phyloP scores from a whole-genome alignment of 768 basidiomycete genomes.

The Neoboletus magnificus region DNA sequence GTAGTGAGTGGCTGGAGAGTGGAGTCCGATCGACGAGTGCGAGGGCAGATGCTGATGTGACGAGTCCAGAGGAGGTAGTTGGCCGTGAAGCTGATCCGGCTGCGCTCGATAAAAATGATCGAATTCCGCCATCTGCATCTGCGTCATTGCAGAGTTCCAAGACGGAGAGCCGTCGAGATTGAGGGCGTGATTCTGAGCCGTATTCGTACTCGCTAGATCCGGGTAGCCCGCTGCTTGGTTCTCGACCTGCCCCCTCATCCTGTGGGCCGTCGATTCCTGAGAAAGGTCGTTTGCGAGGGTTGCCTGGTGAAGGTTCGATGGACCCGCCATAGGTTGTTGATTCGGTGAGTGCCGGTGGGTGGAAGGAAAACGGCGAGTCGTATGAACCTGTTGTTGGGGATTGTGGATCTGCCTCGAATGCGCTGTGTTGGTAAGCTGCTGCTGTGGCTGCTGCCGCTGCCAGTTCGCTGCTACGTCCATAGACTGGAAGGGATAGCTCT shows the following conservation, averaged over 20 bases:
- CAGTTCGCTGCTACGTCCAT: constrained; percentile 39
- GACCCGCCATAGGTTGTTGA: constrained; percentile 29
- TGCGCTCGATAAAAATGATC: constrained; percentile 43
- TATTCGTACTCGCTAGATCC: constrained; percentile 55
- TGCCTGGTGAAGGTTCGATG: constrained; percentile 35
- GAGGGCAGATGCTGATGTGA: constrained; percentile 46
- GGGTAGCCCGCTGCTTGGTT: constrained; percentile 28
- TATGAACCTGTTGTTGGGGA: constrained; percentile 32
- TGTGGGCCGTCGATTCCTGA: constrained; percentile 48
- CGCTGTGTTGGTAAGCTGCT: constrained; percentile 28
- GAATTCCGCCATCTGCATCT: constrained; percentile 42
- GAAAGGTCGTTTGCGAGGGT: constrained; percentile 63
- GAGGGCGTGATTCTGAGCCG: constrained; percentile 71
- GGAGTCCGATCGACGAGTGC: constrained; percentile 49
- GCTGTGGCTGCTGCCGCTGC: constrained; percentile 32
- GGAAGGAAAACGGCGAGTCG: constrained; percentile 80
- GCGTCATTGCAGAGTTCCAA: constrained; percentile 87
- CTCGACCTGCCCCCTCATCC: constrained; percentile 43
- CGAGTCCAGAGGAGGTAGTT: constrained; percentile 44
- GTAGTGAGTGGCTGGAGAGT: constrained; percentile 36
- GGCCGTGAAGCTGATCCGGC: constrained; percentile 38
- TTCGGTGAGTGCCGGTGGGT: constrained; percentile 55
- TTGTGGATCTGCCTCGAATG: constrained; percentile 33
- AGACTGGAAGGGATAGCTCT: constrained; percentile 39
- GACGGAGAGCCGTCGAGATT: constrained; percentile 77